Percentiles rank a stretch among this genome's conserved stretches.
These are phyloP conservation scores for Meira miltonrushii DNA, from an alignment of 1,284 basidiomycete genomes.

Conservation along the genomic window DNA sequence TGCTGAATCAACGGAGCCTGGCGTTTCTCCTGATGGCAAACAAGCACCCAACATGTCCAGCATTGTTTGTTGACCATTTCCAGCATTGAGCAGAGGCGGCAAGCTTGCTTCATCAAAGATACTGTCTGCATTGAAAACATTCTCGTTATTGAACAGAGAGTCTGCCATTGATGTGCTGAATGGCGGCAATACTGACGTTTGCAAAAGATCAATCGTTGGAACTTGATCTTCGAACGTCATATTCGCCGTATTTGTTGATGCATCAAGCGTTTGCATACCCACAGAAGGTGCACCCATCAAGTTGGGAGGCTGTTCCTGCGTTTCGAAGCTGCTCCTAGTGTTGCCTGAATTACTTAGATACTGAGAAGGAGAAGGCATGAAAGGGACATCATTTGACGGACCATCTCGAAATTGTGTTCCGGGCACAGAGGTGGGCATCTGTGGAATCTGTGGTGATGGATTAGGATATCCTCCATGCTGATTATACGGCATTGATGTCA, in stretches of 20 bases:
- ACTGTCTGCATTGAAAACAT: conserved; percentile 18
- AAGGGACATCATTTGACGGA: too few species aligned
- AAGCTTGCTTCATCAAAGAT: conserved; percentile 1
- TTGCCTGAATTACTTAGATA: conserved; percentile 16
- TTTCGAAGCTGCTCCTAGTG: conserved; percentile 11
- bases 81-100: conserved; percentile 11
- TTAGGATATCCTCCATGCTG: too few species aligned
- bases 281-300: conserved; percentile 14
- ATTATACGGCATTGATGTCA: too few species aligned
- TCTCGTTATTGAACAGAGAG: conserved; percentile 30
- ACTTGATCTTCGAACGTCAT: conserved; percentile 18
- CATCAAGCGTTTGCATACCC: neutral
- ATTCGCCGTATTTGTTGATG: neutral
- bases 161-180: conserved; percentile 39
- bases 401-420: too few species aligned
- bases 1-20: conserved; percentile 12
- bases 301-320: neutral
- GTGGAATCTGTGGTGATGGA: too few species aligned
- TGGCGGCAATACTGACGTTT: conserved; percentile 35
- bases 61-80: conserved; percentile 6
- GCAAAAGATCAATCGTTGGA: conserved; percentile 16
- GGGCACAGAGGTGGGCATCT: too few species aligned
- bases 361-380: too few species aligned
- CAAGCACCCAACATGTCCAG: conserved; percentile 9
- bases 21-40: neutral